Evolutionary conservation across 495 filamentous ascomycete genomes (phyloP).

Genomic region (Chaetomidium leptoderma): DNA sequence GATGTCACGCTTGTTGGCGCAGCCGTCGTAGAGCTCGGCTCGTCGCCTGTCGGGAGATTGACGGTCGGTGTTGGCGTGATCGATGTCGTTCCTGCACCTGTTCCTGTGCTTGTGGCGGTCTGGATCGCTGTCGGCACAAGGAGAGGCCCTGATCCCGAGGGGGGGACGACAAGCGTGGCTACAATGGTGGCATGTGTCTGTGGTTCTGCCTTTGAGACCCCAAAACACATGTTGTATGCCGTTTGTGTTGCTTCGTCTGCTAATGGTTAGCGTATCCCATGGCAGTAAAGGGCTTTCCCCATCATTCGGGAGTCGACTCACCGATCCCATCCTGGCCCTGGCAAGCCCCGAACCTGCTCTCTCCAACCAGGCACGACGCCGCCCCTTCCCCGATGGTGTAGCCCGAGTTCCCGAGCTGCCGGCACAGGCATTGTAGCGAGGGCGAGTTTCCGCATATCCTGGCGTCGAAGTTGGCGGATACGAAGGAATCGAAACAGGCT

Average conservation of each 20-base stretch:
- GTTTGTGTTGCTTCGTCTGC: constrained; percentile 33
- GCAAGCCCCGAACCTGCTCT: constrained; percentile 41
- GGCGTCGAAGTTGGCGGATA: constrained; percentile 53
- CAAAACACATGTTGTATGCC: constrained; percentile 57
- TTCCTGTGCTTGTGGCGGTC: constrained; percentile 16
- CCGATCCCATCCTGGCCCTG: constrained; percentile 31
- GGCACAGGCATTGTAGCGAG: constrained; percentile 60
- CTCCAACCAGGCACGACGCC: constrained; percentile 56
- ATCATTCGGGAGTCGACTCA: constrained; percentile 23
- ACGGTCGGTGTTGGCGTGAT: constrained; percentile 16
- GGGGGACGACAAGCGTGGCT: constrained; percentile 49
- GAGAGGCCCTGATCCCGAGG: constrained; percentile 25
- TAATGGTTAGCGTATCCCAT: constrained; percentile 23
- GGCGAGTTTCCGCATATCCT: constrained; percentile 46
- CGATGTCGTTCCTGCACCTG: constrained; percentile 12
- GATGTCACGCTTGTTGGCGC: constrained; percentile 15
- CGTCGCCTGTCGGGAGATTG: constrained; percentile 8
- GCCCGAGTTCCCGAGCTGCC: constrained; percentile 52
- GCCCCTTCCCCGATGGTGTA: constrained; percentile 68
- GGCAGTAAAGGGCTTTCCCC: background rate
- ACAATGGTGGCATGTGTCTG: constrained; percentile 59
- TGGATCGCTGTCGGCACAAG: constrained; percentile 25
- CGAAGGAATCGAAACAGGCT: constrained; percentile 58
- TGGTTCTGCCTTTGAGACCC: constrained; percentile 47
- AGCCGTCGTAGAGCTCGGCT: constrained; percentile 16